Evolutionary conservation across 345 rosid species (phyloP).

Genomic region (Eucalyptus melliodora): DNA sequence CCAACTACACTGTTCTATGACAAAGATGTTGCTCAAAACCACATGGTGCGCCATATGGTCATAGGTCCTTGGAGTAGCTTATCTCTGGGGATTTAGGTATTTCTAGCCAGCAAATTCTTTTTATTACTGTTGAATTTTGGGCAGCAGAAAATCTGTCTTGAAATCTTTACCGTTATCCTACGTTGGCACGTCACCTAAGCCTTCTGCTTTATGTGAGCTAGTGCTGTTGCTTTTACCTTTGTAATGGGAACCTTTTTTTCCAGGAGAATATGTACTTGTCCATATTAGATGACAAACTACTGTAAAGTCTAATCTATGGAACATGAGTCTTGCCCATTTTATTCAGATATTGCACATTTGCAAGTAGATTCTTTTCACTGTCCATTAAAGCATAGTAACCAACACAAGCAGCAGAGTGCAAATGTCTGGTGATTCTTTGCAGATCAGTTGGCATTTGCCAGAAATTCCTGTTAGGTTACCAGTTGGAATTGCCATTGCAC

Average conservation of each 20-base stretch:
- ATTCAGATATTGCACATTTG: background rate
- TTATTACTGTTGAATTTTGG: background rate
- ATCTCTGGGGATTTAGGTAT: background rate
- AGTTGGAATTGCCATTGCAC: background rate
- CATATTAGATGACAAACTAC: background rate
- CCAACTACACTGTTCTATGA: background rate
- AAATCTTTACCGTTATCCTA: background rate
- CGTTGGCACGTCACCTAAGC: background rate
- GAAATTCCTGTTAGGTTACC: background rate
- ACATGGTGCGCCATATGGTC: background rate
- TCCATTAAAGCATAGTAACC: background rate
- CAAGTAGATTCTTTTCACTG: background rate
- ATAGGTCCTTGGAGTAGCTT: background rate
- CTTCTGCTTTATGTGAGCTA: background rate
- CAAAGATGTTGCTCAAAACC: background rate
- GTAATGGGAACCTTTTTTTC: background rate
- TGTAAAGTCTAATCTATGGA: background rate
- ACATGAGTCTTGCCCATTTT: background rate
- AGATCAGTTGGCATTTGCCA: background rate
- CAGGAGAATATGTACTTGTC: background rate
- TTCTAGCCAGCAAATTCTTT: background rate
- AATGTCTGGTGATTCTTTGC: background rate
- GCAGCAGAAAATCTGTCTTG: background rate
- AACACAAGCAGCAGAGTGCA: background rate
- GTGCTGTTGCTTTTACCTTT: background rate